Base-by-base conservation (phyloP, 768 basidiomycete genomes). In the Russula earlei region DNA sequence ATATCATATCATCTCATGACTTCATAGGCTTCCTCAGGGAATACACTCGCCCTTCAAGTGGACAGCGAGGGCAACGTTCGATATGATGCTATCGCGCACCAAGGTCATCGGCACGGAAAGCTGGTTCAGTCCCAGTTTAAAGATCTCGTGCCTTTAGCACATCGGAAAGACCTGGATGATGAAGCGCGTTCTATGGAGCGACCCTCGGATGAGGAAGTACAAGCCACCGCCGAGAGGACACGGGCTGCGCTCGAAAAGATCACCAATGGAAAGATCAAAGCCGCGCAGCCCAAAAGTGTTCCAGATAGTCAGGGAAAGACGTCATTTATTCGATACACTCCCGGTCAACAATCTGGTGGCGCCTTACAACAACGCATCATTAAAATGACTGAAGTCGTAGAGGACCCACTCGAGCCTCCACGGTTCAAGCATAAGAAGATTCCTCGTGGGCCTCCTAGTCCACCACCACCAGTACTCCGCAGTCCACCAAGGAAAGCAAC, bases 341-440 rank as follows among this genome's bases (percentile, higher is more conserved):
- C 95, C 8, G 92, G 91, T 9, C 91, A 93, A 65, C 90, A 93
- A 68, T 79, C 77, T 62, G 82, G 81, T 37, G 74, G 74, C 29
- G 86, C 81, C 5, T 68, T 92, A 65, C 88, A 94, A 68, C 96
- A 99, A 69, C 75, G 95, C 54, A 97, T 99, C 64, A 98, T 99
- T 71, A 99, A 99, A 71, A 97, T 99, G 94, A 84, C 92, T 10
- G 92, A 95, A 62, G 88, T 98, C 11, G 91, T 93, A 5, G 96
- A 99, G 71, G 96, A 99, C 69, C 96, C 96, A 1, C 69, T 99
- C 61, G 96, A 98, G 67, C 96, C 96, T 9, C 91, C 96, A 19
- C 77, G 91, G 44, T 98, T 98, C 75, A 99, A 98, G 69, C 91
- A 95, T 69, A 97, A 97, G 76, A 99, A 99, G 74, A 96, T 99